Percentiles rank a stretch among this genome's conserved stretches.
Evolutionary conservation across 1,284 basidiomycete species (phyloP).

Genomic region (Puccinia triticina): DNA sequence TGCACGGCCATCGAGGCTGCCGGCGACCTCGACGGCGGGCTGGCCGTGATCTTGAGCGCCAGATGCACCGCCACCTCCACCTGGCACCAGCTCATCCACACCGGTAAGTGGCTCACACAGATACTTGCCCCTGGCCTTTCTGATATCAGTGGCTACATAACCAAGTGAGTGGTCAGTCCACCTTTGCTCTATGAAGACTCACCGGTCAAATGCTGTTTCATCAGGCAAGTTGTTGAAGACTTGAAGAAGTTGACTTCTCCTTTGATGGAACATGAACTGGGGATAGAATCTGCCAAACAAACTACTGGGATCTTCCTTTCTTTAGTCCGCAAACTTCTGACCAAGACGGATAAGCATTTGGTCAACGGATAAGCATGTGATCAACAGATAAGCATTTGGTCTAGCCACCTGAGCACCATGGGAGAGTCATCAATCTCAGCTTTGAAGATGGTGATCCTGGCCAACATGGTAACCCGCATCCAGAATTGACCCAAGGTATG

Average conservation of each 20-base stretch:
- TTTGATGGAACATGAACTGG: conserved; percentile 99
- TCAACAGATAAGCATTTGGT: conserved; percentile 98
- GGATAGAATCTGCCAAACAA: conserved; percentile 97
- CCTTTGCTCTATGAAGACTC: conserved; percentile 54
- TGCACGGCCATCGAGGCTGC: too few relatives aligned
- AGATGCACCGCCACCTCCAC: too few relatives aligned
- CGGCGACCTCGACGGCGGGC: too few relatives aligned
- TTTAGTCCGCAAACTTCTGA: conserved; percentile 99
- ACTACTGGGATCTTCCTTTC: conserved; percentile 94
- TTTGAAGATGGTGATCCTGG: conserved; percentile 97
- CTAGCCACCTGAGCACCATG: conserved; percentile 94
- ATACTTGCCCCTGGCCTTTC: too few relatives aligned
- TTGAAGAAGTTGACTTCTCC: conserved; percentile 96
- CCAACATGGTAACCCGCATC: conserved; percentile 97
- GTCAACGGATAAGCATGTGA: too few relatives aligned
- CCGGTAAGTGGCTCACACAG: too few relatives aligned
- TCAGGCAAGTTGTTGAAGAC: conserved; percentile 99
- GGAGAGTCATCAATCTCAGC: conserved; percentile 98
- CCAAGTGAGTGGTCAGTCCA: conserved; percentile 29
- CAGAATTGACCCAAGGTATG: conserved; percentile 92
- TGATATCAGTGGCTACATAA: too few relatives aligned
- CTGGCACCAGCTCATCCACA: too few relatives aligned
- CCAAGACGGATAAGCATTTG: conserved; percentile 96
- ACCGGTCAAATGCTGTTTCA: conserved; percentile 98
- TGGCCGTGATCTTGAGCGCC: too few relatives aligned